phyloP scores from a whole-genome alignment of 2,329 filamentous ascomycete species.

The Ascochyta pisi region DNA sequence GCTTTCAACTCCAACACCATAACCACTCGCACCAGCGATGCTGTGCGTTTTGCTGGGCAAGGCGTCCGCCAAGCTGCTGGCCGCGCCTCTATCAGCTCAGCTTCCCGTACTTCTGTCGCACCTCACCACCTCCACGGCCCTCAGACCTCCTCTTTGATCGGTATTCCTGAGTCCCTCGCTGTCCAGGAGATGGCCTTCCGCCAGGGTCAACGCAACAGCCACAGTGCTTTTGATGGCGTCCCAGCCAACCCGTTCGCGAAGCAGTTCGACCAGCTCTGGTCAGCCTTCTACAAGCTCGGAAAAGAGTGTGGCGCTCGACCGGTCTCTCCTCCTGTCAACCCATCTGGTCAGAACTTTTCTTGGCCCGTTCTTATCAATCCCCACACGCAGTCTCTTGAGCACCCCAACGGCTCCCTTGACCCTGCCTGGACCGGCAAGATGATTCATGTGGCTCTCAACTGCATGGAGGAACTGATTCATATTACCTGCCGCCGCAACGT shows the following conservation, averaged over 20 bases:
- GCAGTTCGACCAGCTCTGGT: conserved; percentile 28
- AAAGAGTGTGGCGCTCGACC: conserved; percentile 19
- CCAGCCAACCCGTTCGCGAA: conserved; percentile 28
- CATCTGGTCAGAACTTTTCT: conserved; percentile 22
- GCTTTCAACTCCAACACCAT: neutral
- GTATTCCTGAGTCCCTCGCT: conserved; percentile 26
- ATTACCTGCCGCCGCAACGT: conserved; percentile 22
- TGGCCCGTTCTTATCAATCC: conserved; percentile 38
- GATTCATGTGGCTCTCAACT: conserved; percentile 25
- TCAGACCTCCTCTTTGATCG: conserved; percentile 15
- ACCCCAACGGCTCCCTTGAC: conserved; percentile 32
- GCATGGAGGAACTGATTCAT: conserved; percentile 30
- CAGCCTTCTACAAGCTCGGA: conserved; percentile 27
- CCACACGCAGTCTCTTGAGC: conserved; percentile 32
- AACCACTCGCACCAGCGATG: conserved; percentile 1
- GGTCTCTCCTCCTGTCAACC: conserved; percentile 2
- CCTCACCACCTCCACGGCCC: neutral
- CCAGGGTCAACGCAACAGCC: conserved; percentile 28
- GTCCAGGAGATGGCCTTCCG: conserved; percentile 38
- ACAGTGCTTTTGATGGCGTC: conserved; percentile 7
- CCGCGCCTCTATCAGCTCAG: conserved; percentile 10
- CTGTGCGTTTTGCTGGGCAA: neutral
- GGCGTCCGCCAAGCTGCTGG: conserved; percentile 5
- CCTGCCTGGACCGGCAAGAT: conserved; percentile 22
- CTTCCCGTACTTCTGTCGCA: conserved; percentile 1